Percentiles rank a stretch among this genome's conserved stretches.
phyloP scores from a whole-genome alignment of 805 yeast species.

The Kodamaea lidongshanica region DNA sequence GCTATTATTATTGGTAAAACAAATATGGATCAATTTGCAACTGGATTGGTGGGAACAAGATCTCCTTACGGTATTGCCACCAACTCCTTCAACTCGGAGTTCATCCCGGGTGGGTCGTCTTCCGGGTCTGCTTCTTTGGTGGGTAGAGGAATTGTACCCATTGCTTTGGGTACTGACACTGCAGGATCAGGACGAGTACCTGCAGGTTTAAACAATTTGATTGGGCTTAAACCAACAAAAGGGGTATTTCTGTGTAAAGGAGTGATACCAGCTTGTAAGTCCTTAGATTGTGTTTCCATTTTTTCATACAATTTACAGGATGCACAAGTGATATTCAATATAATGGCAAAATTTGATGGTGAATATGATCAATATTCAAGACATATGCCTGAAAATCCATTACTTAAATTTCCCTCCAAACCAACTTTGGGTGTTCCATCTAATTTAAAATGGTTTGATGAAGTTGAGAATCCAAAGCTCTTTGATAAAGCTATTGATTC shows the following conservation, averaged over 20 bases:
- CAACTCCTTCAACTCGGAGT: slow-evolving; percentile 65
- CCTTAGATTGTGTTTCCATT: slow-evolving; percentile 86
- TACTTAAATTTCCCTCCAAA: slow-evolving; percentile 48
- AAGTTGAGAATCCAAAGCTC: slow-evolving; percentile 65
- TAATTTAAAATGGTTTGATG: slow-evolving; percentile 73
- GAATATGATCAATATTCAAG: slow-evolving; percentile 76
- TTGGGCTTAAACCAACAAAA: slow-evolving; percentile 89
- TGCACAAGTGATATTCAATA: slow-evolving; percentile 70
- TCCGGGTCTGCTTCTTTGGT: slow-evolving; percentile 95
- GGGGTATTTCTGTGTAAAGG: slow-evolving; percentile 85
- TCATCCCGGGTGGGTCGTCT: slow-evolving; percentile 92
- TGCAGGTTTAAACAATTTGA: slow-evolving; percentile 84
- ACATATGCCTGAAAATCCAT: slow-evolving; percentile 60
- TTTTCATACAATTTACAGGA: slow-evolving; percentile 74
- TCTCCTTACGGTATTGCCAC: slow-evolving; percentile 92
- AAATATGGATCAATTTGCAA: slow-evolving; percentile 94
- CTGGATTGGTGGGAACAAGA: slow-evolving; percentile 92
- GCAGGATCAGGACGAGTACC: slow-evolving; percentile 99
- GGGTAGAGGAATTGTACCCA: slow-evolving; percentile 82
- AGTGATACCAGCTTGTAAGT: slow-evolving; percentile 96
- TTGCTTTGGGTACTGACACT: slow-evolving; percentile 91
- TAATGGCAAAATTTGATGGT: slow-evolving; percentile 67
- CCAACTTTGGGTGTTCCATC: slow-evolving; percentile 76
- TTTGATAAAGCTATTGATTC: slow-evolving; percentile 54
- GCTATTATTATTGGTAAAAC: slow-evolving; percentile 93